Evolutionary conservation across 2,329 filamentous ascomycete species (phyloP), one percentile per base, ranked within the genome.

Genomic region (Chaetomium sp.): DNA sequence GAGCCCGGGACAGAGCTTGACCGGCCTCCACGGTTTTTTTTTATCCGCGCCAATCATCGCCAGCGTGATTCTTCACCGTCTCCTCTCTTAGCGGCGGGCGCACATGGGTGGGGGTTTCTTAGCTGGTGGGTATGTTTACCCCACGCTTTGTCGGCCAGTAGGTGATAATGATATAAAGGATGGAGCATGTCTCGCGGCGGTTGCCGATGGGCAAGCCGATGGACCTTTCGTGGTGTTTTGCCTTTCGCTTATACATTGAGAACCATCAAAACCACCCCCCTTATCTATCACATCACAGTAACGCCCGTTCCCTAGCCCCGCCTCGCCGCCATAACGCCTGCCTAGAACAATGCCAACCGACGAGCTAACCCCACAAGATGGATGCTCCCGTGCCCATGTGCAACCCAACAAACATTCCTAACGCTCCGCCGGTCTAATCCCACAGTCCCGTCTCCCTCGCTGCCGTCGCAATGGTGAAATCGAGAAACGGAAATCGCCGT

Each of bases 41-140:
- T 23, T 62, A 64, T 45, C 31, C 64, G 61, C 65, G 58, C 65
- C 65, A 66, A 66, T 66, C 65, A 62, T 25, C 60, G 47, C 54
- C 19, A 9, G n/a, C 31, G 6, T 10, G 16, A 35, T 13, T 25
- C 31, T 19, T 38, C 33, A 13, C 31, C 27, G 53, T 19, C 42
- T 47, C 29, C 50, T 27, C n/a, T 7, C 23, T n/a, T 16, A 9
- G 33, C 16, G 7, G 16, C n/a, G 27, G n/a, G 27, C 33, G 8
- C 16, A 21, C 57, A 12, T 29, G 9, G 9, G 55, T 29, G 56
- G 55, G 35, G 33, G 42, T n/a, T 13, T n/a, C 42, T 21, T 21
- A 21, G 42, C n/a, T 38, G 13, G 19, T 47, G 55, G 55, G n/a
- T 8, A 19, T 57, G 13, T 59, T 21, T 35, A 35, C 47, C 35